phyloP scores from a whole-genome alignment of 2,329 filamentous ascomycete genomes.

The Metarhizium anisopliae region DNA sequence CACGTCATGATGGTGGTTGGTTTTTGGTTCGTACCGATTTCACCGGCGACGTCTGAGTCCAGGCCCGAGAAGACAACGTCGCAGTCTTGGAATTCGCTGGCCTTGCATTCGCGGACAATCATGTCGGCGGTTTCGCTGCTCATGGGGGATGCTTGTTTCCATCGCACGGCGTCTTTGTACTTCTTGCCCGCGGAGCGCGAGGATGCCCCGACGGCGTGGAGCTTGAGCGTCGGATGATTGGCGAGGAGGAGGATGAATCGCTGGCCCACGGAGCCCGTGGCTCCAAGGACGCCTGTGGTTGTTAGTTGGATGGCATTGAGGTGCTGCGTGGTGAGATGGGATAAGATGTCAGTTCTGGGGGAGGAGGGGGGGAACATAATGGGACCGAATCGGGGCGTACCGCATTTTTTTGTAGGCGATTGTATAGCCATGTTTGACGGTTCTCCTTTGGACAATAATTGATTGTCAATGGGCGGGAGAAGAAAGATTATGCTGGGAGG shows the following conservation, averaged over 20 bases:
- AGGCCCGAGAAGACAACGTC: constrained; percentile 90
- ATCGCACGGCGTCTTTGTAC: constrained; percentile 87
- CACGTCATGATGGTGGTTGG: neutral
- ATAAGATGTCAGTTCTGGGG: constrained; percentile 4
- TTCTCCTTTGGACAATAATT: neutral
- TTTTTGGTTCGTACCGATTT: constrained; percentile 56
- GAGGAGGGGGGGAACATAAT: neutral
- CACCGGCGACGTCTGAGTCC: constrained; percentile 85
- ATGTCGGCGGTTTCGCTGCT: constrained; percentile 63
- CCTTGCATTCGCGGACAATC: constrained; percentile 75
- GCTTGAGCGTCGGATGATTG: constrained; percentile 75
- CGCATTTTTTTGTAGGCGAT: constrained; percentile 51
- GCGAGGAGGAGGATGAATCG: constrained; percentile 90
- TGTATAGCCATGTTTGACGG: constrained; percentile 23
- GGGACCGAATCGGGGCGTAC: constrained; percentile 25
- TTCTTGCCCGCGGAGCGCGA: constrained; percentile 84
- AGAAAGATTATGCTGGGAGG: neutral
- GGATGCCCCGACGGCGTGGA: constrained; percentile 85
- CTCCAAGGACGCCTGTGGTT: constrained; percentile 64
- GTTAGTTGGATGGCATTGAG: neutral
- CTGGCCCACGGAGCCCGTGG: constrained; percentile 90
- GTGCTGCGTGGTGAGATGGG: neutral
- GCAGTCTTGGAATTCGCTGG: constrained; percentile 78
- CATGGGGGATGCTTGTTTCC: constrained; percentile 89
- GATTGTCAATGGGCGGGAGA: neutral